Conservation (phyloP, 306 rosid species). For the Cicer arietinum region DNA sequence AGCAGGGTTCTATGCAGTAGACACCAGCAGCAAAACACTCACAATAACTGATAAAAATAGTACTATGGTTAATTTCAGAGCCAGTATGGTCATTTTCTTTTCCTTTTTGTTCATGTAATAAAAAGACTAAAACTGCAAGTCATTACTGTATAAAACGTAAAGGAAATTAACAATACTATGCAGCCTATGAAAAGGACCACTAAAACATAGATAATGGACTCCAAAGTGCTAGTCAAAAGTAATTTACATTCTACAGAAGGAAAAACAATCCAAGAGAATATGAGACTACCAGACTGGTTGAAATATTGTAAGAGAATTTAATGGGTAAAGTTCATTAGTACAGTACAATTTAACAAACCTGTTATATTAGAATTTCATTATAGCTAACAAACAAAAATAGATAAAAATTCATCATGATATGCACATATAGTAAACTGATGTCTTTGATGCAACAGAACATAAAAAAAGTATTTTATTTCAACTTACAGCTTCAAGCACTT, state of each 20-base stretch:
- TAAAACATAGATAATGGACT: neutral
- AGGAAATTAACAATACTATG: neutral
- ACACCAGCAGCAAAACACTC: constrained; percentile 96
- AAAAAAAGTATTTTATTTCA: neutral
- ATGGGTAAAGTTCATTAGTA: neutral
- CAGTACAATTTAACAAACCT: constrained; percentile 13
- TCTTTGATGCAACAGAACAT: neutral
- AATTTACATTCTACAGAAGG: constrained; percentile 8
- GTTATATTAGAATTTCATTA: neutral
- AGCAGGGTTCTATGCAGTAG: constrained; percentile 85
- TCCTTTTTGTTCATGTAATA: neutral
- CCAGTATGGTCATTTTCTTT: neutral
- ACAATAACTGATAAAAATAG: constrained; percentile 66
- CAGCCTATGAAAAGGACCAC: constrained; percentile 11
- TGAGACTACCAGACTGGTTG: neutral
- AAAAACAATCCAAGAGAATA: constrained; percentile 6
- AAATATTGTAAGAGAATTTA: neutral
- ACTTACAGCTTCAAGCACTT: constrained; percentile 98
- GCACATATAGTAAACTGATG: neutral
- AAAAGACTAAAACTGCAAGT: neutral
- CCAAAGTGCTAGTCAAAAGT: neutral
- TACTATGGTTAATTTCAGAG: constrained; percentile 14
- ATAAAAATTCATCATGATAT: neutral
- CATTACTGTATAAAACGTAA: neutral
- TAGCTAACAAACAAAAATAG: neutral